These are phyloP conservation scores for Boletus tomentosulus DNA, from an alignment of 768 basidiomycete species.

Conservation along the genomic window DNA sequence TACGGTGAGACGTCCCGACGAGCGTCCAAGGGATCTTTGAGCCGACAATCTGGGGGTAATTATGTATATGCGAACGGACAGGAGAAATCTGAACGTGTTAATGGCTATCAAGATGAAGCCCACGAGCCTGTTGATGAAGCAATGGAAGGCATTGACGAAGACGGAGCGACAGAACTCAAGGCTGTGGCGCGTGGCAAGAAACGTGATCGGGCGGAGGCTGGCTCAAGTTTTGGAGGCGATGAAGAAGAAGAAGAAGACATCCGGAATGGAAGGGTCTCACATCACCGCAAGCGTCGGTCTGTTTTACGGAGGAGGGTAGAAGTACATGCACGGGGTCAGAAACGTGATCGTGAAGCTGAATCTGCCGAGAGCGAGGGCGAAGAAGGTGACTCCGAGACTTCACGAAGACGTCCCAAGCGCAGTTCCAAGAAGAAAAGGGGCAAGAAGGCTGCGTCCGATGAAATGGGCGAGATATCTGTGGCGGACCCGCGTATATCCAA, in stretches of 20 bases:
- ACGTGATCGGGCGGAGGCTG: slow-evolving; percentile 71
- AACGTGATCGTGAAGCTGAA: slow-evolving; percentile 60
- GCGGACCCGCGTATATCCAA: slow-evolving; percentile 45
- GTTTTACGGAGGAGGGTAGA: slow-evolving; percentile 53
- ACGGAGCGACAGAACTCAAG: slow-evolving; percentile 38
- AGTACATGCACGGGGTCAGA: slow-evolving; percentile 48
- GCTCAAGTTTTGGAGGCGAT: slow-evolving; percentile 65
- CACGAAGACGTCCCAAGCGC: slow-evolving; percentile 3
- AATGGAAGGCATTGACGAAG: slow-evolving; percentile 39
- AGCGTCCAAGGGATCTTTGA: slow-evolving; percentile 49
- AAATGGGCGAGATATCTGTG: slow-evolving; percentile 44
- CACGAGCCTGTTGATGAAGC: slow-evolving; percentile 34
- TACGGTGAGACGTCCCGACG: slow-evolving; percentile 30
- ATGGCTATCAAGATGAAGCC: slow-evolving; percentile 50
- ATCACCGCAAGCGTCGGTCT: slow-evolving; percentile 55
- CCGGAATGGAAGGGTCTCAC: slow-evolving; percentile 39
- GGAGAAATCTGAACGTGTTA: slow-evolving; percentile 36
- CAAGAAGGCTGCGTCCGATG: slow-evolving; percentile 40
- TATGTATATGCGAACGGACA: slow-evolving; percentile 35
- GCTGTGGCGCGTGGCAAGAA: slow-evolving; percentile 55
- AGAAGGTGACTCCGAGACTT: slow-evolving; percentile 9
- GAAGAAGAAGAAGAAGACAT: slow-evolving; percentile 38
- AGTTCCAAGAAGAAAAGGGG: slow-evolving; percentile 51
- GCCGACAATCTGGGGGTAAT: slow-evolving; percentile 40
- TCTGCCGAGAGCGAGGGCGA: slow-evolving; percentile 36